Base-by-base conservation (phyloP, 805 yeast genomes). In the Metschnikowia noctiluminum region DNA sequence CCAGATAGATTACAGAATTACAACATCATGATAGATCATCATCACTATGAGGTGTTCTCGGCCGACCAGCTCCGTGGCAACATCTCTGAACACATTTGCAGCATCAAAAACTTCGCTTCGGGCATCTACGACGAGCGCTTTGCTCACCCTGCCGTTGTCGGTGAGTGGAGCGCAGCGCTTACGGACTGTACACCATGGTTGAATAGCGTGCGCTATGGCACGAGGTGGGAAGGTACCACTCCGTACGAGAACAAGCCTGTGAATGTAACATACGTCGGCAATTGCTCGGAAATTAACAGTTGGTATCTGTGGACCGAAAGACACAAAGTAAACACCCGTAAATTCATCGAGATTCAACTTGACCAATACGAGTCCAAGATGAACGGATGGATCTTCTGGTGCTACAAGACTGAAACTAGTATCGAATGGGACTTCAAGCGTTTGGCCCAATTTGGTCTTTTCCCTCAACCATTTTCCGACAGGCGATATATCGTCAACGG, bases 121-220 rank as follows among this genome's bases (percentile, higher is more conserved):
- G 49, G 55, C 12, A 50, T 55, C 62, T 15, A 58, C 42, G 34
- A 69, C 36, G 55, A 66, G 32, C 61, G 69, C 37, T 89, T 87
- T 64, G 66, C 73, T 58, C 89, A 86, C 65, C 87, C 92, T 88
- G 78, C 79, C 46, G 74, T 90, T 31, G 78, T 81, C 40, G 97
- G 97, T 52, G 97, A 90, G 71, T 91, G 92, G 88, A 74, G 88
- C 26, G 96, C 82, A 16, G 49, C 62, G 41, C 34, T 60, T 49
- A 61, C 62, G 42, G 50, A 61, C 49, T 38, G 89, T 85, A 7
- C 63, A 60, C 58, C 55, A 1, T 55, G 54, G 54, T 35, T 55
- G 3, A 55, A 55, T 27, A 43, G 50, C 30, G 53, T 55, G 3
- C 46, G 32, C 5, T 45, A 37, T 15, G 58, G 58, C 2, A 38